Base-by-base conservation (phyloP, 257 asterid genomes). In the Solanum tarijense region DNA sequence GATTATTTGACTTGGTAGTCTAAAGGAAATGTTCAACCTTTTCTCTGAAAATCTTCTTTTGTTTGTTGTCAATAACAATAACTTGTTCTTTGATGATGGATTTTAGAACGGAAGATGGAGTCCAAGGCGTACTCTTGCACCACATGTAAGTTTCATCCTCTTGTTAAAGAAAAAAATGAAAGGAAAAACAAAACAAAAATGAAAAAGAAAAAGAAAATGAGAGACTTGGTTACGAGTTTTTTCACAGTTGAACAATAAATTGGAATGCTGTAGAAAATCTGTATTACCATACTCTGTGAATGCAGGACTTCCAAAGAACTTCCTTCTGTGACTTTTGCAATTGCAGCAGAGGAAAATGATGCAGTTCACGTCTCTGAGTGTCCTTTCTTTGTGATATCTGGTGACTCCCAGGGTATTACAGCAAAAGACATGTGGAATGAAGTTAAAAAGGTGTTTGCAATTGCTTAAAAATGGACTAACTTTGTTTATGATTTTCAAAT, bases 341-440 rank as follows among this genome's bases (percentile, higher is more conserved):
- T 97, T 89, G 98, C 99, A 75, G 98, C 99, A 75, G 94, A 93
- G 91, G 98, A 93, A 89, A 95, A 98, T 4, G 84, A 91, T 88
- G 92, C 9, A 52, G 98, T 97, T 89, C 96, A 75, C 87, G 94
- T 97, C 83, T 95, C 98, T 60, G 94, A 96, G 92, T 97, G 99
- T 91, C 98, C 98, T 21, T 93, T 91, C 89, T 97, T 97, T 91
- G 92, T 93, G 86, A 89, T 95, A 89, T 93, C 99, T 87, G 99
- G 99, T 83, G 90, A 94, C 79, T 92, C 98, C 14, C 69, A 90
- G 85, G 95, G 96, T 58, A 90, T 93, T 83, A 90, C 98, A 60
- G 98, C 99, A 89, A 94, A 94, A 90, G 99, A 95, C 39, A 94
- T 96, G 96, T 97, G 99, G 99, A 89, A 93, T 69, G 98, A 97